phyloP scores from a whole-genome alignment of 768 basidiomycete species.

The Lentinula raphanica region DNA sequence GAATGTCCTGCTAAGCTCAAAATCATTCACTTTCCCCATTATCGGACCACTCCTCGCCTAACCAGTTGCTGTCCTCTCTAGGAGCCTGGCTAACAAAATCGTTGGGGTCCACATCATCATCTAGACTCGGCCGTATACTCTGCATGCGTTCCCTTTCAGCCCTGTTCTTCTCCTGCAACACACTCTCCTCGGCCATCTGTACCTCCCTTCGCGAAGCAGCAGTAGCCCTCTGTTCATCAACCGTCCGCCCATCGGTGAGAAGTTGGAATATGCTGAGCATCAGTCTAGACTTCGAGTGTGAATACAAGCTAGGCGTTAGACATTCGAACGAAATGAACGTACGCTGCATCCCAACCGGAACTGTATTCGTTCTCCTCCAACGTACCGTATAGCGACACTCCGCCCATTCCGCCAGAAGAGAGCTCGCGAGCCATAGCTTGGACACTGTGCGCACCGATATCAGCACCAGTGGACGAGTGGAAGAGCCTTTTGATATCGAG shows the following conservation, averaged over 20 bases:
- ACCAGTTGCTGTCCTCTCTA: background rate
- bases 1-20: too few relatives aligned
- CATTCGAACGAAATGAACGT: background rate
- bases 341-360: slow-evolving; percentile 1
- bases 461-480: background rate
- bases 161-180: background rate
- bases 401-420: background rate
- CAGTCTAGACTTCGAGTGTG: background rate
- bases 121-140: background rate
- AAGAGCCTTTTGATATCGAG: background rate
- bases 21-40: background rate
- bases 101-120: background rate
- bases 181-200: background rate
- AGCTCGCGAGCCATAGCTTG: background rate
- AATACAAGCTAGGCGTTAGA: background rate
- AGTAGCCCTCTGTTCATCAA: background rate
- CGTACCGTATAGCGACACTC: background rate
- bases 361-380: background rate
- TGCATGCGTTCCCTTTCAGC: background rate
- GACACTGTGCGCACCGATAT: background rate
- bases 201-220: background rate
- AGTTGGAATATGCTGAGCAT: background rate
- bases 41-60: background rate
- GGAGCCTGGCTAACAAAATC: background rate
- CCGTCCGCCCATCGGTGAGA: background rate